Evolutionary conservation across 1,284 basidiomycete genomes (phyloP), one percentile per base, ranked within the genome.

Genomic region (Melanopsichium pennsylvanicum): DNA sequence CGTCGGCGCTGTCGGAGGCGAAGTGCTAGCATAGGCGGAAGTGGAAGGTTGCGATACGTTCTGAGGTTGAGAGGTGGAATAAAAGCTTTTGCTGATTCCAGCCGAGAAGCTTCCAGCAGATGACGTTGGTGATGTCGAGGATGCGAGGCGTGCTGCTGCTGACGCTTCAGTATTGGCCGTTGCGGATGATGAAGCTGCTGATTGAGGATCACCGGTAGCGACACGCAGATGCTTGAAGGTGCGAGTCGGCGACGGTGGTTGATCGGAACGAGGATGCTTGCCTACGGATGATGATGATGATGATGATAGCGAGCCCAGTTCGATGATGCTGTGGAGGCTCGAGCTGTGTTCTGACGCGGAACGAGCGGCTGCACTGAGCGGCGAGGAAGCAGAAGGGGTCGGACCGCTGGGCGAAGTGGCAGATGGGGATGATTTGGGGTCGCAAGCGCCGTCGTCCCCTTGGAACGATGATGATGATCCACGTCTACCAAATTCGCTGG

Each of bases 401-500:
- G 45, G 64, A 18, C 38, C 54, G 21, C 31, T 38, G 3, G 48
- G n/a, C n/a, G n/a, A n/a, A n/a, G n/a, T n/a, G n/a, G n/a, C 18
- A 16, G 58, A 61, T 22, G 64, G 58, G 19, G 63, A 67, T 15
- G 58, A 68, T 26, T 61, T 68, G n/a, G 64, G 64, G 39, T 61
- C 64, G 39, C 36, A 49, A 12, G 64, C 45, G 48, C 61, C 64
- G 58, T 57, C 50, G 58, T 68, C 48, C 22, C 54, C 49, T 21
- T 34, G 45, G 12, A 52, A 68, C 22, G 47, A 55, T 13, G 45
- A 48, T 4, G 49, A 18, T 9, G 45, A 27, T 23, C 37, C 36
- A 15, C 51, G 43, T 27, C 44, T 29, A 2, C 37, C 25, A 21
- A 52, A 35, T 25, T 61, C 58, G 32, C 29, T 47, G 22, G 18